Evolutionary conservation across 129 eudicot species (phyloP), one percentile per base, ranked within the genome.

Genomic region (Artemisia annua): DNA sequence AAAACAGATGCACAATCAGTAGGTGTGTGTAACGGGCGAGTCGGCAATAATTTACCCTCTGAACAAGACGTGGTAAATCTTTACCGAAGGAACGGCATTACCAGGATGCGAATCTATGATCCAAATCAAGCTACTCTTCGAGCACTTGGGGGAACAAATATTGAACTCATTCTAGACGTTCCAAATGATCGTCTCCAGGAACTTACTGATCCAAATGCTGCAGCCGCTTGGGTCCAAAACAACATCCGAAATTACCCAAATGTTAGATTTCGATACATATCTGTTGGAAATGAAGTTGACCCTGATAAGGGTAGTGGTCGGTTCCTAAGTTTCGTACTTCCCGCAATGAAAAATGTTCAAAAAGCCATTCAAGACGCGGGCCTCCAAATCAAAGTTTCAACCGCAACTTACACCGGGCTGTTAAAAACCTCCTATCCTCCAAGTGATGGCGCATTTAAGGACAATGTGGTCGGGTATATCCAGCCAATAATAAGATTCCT

Each of bases 11-110:
- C 73, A 2, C 11, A 20, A 46, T 63, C 75, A 1, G 72, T 85
- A n/a, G 86, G 89, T 12, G 82, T 78, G 11, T 74, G 83, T 59
- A 73, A 74, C 48, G 89, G 89, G 3, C 67, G 55, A 44, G 5
- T 20, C 0, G 82, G 77, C 0, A 51, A 81, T 15, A 53, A 53
- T 66, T 79, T 85, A 6, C 89, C 89, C 17, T 49, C 82, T 17
- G 79, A 77, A 39, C 64, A 64, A 15, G 78, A 74, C 5, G 79
- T 66, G 3, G 44, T 85, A 58, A 30, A 76, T 16, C 83, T 78
- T 49, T 78, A 74, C 58, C 50, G 28, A 15, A 49, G 54, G 0
- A 75, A 62, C 8, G 59, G 69, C 48, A 81, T 85, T 5, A 72
- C 63, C 5, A 79, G 75, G 26, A 24, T 24, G 26, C 26, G 26